phyloP scores from a whole-genome alignment of 148 eudicot species.

The Cornus florida region DNA sequence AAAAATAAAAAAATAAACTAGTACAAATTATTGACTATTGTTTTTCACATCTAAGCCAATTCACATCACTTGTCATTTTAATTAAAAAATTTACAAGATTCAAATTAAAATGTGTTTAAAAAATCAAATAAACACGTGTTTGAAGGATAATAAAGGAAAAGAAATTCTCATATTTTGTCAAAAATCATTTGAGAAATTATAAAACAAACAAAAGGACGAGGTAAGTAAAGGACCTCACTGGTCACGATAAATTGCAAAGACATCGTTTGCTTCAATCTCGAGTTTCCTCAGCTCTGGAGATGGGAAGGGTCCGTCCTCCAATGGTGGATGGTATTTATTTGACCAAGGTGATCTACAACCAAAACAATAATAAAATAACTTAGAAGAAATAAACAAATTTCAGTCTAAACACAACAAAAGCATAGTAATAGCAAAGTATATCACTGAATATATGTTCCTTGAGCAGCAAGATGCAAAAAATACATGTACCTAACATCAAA shows the following conservation, averaged over 20 bases:
- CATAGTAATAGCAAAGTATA: not conserved
- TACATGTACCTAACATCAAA: not conserved
- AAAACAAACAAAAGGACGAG: slow-evolving; percentile 34
- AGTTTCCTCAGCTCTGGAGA: slow-evolving; percentile 86
- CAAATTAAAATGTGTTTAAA: slow-evolving; percentile 11
- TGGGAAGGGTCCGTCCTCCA: slow-evolving; percentile 86
- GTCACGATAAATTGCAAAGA: slow-evolving; percentile 96
- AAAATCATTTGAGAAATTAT: not conserved
- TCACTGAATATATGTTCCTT: not conserved
- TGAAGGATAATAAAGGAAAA: not conserved
- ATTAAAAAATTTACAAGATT: not conserved
- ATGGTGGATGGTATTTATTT: slow-evolving; percentile 84
- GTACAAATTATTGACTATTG: not conserved
- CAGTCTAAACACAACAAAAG: not conserved
- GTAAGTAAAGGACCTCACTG: slow-evolving; percentile 99
- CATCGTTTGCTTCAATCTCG: slow-evolving; percentile 96
- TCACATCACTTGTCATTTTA: slow-evolving; percentile 7
- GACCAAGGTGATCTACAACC: slow-evolving; percentile 92
- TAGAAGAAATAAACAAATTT: not conserved
- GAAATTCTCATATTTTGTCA: not conserved
- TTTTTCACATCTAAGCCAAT: not conserved
- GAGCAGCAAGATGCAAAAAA: not conserved
- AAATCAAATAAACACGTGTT: slow-evolving; percentile 19
- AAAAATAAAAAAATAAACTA: not conserved
- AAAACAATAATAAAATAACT: slow-evolving; percentile 4